Base-by-base conservation (phyloP, 1,284 basidiomycete species). In the Apiotrichum porosum region DNA sequence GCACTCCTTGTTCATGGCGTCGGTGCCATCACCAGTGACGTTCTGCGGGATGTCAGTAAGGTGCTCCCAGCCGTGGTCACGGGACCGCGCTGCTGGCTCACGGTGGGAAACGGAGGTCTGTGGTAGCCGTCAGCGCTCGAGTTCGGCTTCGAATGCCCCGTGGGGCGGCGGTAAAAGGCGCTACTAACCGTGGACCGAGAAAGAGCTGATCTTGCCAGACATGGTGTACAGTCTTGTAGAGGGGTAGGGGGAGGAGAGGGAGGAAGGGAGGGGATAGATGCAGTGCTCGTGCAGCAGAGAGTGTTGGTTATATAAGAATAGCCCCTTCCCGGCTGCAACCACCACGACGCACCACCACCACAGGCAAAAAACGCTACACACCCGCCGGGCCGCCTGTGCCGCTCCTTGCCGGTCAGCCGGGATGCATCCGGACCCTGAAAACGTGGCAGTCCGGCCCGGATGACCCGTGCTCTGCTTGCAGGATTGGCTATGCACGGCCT, bases 1-100 rank as follows among this genome's bases (percentile, higher is more conserved):
- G 73, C 91, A 93, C 51, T 88, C 87, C 34, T 86, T 88, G 74
- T 94, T 93, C 83, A 88, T 90, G 9, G 88, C 88, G 76, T 91
- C 89, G 32, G 88, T 88, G 9, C 88, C 88, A 76, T 91, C 88
- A 24, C 88, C 88, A 15, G 84, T 85, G 44, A 89, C 63, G 53
- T 73, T 71, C 65, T 67, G 50, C 12, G 12, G 2, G 19, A 6
- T 23, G 54, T 51, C 58, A 63, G 61, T 51, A 35, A 42, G 15
- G 15, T 23, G 5, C 13, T 21, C 10, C 14, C 6, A 17, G 35
- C 33, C 30, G 54, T 51, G 14, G 10, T 14, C 9, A 33, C 18
- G 13, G 12, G 37, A n/a, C 6, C 8, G 6, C 23, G 37, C 61
- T 58, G 34, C 31, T 22, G 13, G 45, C 54, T 15, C 42, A 85